Evolutionary conservation across 257 asterid genomes (phyloP), one percentile per base, ranked within the genome.

Genomic region (Solanum chmielewskii): DNA sequence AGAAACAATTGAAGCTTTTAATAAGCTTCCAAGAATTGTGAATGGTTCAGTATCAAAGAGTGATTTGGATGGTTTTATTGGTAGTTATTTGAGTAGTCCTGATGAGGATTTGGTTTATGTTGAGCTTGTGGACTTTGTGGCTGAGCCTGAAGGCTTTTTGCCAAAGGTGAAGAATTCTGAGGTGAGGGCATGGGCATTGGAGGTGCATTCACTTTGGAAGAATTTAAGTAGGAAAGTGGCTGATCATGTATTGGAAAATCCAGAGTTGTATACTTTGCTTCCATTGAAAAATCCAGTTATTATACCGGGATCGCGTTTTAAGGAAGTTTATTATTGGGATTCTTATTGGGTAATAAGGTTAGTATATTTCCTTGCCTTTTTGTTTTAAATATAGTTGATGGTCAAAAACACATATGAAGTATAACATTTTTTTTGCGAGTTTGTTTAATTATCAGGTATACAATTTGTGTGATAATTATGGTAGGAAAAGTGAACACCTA

Each of bases 321-420:
- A 94, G 70, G 99, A 96, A 92, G 98, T 96, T 86, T 97, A 97
- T 86, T 95, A 97, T 35, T 97, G 99, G 99, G 99, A 97, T 87
- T 94, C 99, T 33, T 97, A 95, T 68, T 97, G 99, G 99, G 91
- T 95, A 2, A 92, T 94, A 88, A 97, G 98, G 99, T 95, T 84
- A 39, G 78, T 89, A 11, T 78, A 4, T 7, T n/a, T 44, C 31
- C 84, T 44, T 44, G 41, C 15, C 44, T 77, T 1, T 59, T 21
- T 78, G 41, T 78, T 21, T 78, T 78, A 44, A 44, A 15, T 80
- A 37, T 3, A 47, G 84, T 29, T 78, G 9, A 80, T 27, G 31
- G 66, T 59, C 66, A 7, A 59, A 59, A 59, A 59, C 66, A 59
- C 12, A 20, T 59, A 59, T 59, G 25, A 59, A 59, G 66, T 62